Base-by-base conservation (phyloP, 2,329 filamentous ascomycete species). In the Paramyrothecium roridum region DNA sequence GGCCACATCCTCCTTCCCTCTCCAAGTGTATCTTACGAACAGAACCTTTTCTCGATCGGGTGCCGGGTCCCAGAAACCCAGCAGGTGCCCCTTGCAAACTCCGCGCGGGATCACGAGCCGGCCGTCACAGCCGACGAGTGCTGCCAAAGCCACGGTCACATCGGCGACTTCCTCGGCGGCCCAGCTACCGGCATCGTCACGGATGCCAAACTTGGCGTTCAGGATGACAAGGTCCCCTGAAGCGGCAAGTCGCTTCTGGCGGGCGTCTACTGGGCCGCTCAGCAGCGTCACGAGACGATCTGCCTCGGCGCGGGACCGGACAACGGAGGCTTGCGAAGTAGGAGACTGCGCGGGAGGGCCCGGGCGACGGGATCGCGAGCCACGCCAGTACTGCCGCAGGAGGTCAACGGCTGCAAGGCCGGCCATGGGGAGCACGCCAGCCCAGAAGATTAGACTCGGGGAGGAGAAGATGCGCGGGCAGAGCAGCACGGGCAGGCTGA, bases 11-110 rank as follows among this genome's bases (percentile, higher is more conserved):
- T 61, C 60, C 23, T 52, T 56, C n/a, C 65, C 76, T 60, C 73
- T 74, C 61, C 71, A 79, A 20, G 70, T 55, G 57, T 80, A 82
- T 54, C 73, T 67, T 17, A 81, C 74, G 48, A 72, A 70, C 50
- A 82, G 65, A 37, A 74, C 69, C 70, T 82, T 81, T 20, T 68
- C 69, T 37, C 65, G 63, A 34, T 64, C 63, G 6, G 78, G 79
- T 13, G 72, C 73, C 17, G 79, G 79, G 54, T 82, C 79, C 75
- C 78, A 81, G 63, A 82, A 81, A 1, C 79, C 79, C 0, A 78
- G 67, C 26, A 82, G 61, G 37, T 73, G 68, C 48, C 70, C 72
- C 69, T 80, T 79, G 52, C 70, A 63, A 52, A 80, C 62, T 1
- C 76, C 74, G 3, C 54, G 54, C 1, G 77, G 76, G 37, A 79